Evolutionary conservation across 192 early-diverging fungal species (phyloP).

Genomic region (Kickxella alabastrina): DNA sequence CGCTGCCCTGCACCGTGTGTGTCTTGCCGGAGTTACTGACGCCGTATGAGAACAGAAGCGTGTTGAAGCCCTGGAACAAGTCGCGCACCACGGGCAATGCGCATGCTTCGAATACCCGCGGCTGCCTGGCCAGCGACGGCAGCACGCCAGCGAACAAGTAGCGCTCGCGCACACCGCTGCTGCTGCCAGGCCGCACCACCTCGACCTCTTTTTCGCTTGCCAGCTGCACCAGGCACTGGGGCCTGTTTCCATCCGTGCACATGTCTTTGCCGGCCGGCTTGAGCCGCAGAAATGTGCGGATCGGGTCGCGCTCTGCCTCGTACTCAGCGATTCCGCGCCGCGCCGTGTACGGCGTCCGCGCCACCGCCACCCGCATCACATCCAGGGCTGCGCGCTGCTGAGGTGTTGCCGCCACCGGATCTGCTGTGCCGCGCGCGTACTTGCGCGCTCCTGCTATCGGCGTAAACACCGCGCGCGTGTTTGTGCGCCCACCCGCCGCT

Average conservation of each 20-base stretch:
- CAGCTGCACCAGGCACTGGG: constrained; percentile 29
- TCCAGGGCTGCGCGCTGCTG: constrained; percentile 7
- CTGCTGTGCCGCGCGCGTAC: constrained; percentile 23
- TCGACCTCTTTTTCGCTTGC: constrained; percentile 52
- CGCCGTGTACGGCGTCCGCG: constrained; percentile 48
- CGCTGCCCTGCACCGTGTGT: constrained; percentile 59
- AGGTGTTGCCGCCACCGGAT: constrained; percentile 17
- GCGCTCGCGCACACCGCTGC: constrained; percentile 15
- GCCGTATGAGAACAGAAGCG: constrained; percentile 67
- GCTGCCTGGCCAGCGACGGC: constrained; percentile 43
- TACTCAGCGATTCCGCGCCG: constrained; percentile 29
- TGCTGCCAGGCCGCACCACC: constrained; percentile 12
- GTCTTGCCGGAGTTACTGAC: constrained; percentile 72
- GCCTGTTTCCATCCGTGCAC: constrained; percentile 4
- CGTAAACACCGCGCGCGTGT: constrained; percentile 30
- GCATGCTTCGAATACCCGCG: constrained; percentile 57
- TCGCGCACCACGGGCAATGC: constrained; percentile 57
- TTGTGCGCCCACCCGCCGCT: too few relatives aligned
- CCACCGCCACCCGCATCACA: constrained; percentile 21
- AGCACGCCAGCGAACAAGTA: constrained; percentile 63
- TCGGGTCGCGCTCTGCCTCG: constrained; percentile 44
- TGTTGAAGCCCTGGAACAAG: constrained; percentile 57
- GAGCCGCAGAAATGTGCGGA: constrained; percentile 48
- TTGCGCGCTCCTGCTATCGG: constrained; percentile 32
- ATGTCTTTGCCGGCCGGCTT: constrained; percentile 22